phyloP scores from a whole-genome alignment of 2,329 filamentous ascomycete species.

The Zasmidium citrigriseum region DNA sequence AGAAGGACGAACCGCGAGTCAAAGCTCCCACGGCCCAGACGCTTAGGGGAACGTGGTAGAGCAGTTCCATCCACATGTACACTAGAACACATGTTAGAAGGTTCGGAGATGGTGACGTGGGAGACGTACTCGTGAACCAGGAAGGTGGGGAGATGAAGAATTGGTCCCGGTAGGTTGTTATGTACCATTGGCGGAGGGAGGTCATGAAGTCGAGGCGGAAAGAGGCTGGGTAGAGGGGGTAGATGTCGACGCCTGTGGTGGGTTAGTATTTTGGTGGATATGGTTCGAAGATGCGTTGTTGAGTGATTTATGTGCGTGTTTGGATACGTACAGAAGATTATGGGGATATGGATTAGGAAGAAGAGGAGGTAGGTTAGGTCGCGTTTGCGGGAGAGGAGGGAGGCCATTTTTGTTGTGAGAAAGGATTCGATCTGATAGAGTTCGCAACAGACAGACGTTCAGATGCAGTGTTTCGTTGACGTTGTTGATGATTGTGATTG shows the following conservation, averaged over 20 bases:
- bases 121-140: conserved; percentile 57
- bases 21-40: conserved; percentile 62
- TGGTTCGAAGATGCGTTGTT: not conserved
- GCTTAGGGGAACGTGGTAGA: conserved; percentile 63
- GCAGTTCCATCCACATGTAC: conserved; percentile 60
- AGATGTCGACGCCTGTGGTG: conserved; percentile 59
- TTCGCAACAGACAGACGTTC: too few relatives aligned
- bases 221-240: conserved; percentile 57
- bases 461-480: not conserved
- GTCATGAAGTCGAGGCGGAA: conserved; percentile 53
- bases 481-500: not conserved
- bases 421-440: not conserved
- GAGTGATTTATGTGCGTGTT: not conserved
- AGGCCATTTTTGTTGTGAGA: conserved; percentile 18
- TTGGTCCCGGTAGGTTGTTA: conserved; percentile 62
- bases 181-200: conserved; percentile 57
- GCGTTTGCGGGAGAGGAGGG: conserved; percentile 39
- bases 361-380: conserved; percentile 58
- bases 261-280: not conserved
- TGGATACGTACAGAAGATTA: conserved; percentile 63
- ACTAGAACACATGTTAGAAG: conserved; percentile 60
- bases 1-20: conserved; percentile 45
- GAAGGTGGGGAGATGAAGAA: conserved; percentile 62
- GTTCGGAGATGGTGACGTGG: too few relatives aligned
- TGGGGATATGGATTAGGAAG: conserved; percentile 62